Evolutionary conservation across 2,329 filamentous ascomycete species (phyloP), one percentile per base, ranked within the genome.

Genomic region (Parastagonospora avenae): DNA sequence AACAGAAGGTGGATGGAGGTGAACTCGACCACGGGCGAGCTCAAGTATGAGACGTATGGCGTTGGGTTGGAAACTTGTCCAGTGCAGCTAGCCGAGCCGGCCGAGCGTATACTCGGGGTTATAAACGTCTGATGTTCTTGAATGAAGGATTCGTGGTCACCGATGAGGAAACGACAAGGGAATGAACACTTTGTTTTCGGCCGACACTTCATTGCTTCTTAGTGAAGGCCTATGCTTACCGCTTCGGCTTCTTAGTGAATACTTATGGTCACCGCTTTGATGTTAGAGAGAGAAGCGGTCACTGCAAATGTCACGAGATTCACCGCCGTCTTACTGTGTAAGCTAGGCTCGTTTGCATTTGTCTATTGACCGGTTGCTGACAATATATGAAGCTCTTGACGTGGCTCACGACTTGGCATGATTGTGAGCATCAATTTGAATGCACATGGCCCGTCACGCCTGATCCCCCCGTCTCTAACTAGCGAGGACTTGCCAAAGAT

Each of bases 1-100:
- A 60, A 63, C 48, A 33, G 56, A 27, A 56, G 60, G 32, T 62
- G 56, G 57, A 58, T 62, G 5, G 50, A 56, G 36, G 55, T 60
- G 6, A 43, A 63, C 37, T 19, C 30, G 24, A 46, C 42, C 7
- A 54, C 54, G 12, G 57, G 42, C 10, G 15, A 59, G 35, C 46
- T 63, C 19, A 55, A 48, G 3, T 59, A 48, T 36, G 47, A 66
- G 30, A 54, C 53, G 4, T 63, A 60, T 53, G 56, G 55, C 4
- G 49, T 65, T 24, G 42, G 16, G 8, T 36, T 64, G 12, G 43
- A 51, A n/a, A 57, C 46, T 35, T 64, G 57, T 42, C 46, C 30
- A 60, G 19, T 47, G 19, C 29, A 41, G 30, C 29, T 47, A 7
- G 41, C 48, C n/a, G 60, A 62, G 47, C 57, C 62, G 9, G 29